A percentile compares a stretch with the other conserved stretches of the same genome.
These are phyloP conservation scores for Ophiostoma sp. DNA, from an alignment of 2,329 filamentous ascomycete genomes.

Conservation along the genomic window DNA sequence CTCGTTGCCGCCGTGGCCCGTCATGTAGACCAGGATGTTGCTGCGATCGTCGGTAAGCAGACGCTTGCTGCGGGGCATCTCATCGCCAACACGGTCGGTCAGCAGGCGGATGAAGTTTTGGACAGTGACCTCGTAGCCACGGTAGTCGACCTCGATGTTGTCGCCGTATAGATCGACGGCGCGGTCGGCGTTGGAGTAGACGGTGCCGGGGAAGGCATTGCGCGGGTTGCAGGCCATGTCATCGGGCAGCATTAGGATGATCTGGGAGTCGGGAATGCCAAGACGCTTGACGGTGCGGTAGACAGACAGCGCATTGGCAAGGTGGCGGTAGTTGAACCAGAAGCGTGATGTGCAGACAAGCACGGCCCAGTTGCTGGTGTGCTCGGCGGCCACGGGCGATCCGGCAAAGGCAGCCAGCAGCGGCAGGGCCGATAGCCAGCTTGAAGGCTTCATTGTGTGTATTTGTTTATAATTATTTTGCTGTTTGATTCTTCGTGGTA, in stretches of 20 bases:
- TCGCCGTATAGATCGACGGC: constrained; percentile 95
- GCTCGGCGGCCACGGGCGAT: constrained; percentile 54
- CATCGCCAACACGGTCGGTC: constrained; percentile 88
- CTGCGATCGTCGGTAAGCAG: constrained; percentile 90
- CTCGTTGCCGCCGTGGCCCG: constrained; percentile 93
- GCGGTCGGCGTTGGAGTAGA: constrained; percentile 96
- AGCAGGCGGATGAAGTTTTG: constrained; percentile 96
- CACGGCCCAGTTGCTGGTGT: constrained; percentile 98
- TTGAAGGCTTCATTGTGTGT: constrained; percentile 47
- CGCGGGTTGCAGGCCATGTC: constrained; percentile 99
- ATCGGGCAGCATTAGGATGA: constrained; percentile 99
- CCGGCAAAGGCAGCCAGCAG: constrained; percentile 47
- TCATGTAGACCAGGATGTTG: constrained; percentile 99
- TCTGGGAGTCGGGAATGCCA: constrained; percentile 95
- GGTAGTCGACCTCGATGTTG: constrained; percentile 98
- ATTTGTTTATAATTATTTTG: not conserved
- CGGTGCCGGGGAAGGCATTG: constrained; percentile 94
- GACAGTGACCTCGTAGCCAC: constrained; percentile 96
- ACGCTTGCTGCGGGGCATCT: constrained; percentile 91
- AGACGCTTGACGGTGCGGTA: constrained; percentile 98
- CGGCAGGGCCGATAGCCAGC: constrained; percentile 35
- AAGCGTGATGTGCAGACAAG: constrained; percentile 98
- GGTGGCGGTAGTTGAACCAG: constrained; percentile 99
- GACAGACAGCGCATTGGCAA: constrained; percentile 93
- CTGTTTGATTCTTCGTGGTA: not conserved